Evolutionary conservation across 1,284 basidiomycete species (phyloP).

Genomic region (Inonotus hispidus): DNA sequence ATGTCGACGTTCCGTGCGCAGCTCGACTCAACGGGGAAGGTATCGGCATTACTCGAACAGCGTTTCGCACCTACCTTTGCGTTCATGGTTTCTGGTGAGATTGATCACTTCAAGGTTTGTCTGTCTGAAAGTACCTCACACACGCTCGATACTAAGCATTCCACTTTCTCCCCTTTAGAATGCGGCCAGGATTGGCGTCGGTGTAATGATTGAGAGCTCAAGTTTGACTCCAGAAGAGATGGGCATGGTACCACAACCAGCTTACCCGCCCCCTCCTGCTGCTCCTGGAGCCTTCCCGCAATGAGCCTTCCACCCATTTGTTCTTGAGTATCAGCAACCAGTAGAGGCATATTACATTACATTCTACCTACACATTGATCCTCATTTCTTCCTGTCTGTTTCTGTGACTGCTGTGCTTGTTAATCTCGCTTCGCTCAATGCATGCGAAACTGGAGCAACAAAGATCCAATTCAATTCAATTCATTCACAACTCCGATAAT

Average conservation of each 20-base stretch:
- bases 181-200: conserved; percentile 89
- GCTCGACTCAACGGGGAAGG: conserved; percentile 89
- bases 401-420: neutral
- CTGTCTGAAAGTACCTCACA: neutral
- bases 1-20: conserved; percentile 92
- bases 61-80: conserved; percentile 93
- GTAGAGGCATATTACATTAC: conserved; percentile 16
- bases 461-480: too few relatives aligned
- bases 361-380: neutral
- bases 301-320: neutral
- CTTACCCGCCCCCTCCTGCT: conserved; percentile 22
- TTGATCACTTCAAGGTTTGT: conserved; percentile 94
- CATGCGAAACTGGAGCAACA: neutral
- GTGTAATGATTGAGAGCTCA: conserved; percentile 92
- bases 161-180: conserved; percentile 50
- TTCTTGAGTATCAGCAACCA: neutral
- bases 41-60: conserved; percentile 93
- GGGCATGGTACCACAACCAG: conserved; percentile 53
- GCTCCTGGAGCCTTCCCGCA: conserved; percentile 10
- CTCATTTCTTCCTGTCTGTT: conserved; percentile 6
- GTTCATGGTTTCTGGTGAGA: conserved; percentile 93
- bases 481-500: too few relatives aligned
- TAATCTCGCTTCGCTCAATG: neutral
- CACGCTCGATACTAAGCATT: neutral
- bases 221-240: conserved; percentile 75